A percentile compares a stretch with the other conserved stretches of the same genome.
These are phyloP conservation scores for Furcasterigmium sp. DNA, from an alignment of 2,329 filamentous ascomycete species.

Conservation along the genomic window DNA sequence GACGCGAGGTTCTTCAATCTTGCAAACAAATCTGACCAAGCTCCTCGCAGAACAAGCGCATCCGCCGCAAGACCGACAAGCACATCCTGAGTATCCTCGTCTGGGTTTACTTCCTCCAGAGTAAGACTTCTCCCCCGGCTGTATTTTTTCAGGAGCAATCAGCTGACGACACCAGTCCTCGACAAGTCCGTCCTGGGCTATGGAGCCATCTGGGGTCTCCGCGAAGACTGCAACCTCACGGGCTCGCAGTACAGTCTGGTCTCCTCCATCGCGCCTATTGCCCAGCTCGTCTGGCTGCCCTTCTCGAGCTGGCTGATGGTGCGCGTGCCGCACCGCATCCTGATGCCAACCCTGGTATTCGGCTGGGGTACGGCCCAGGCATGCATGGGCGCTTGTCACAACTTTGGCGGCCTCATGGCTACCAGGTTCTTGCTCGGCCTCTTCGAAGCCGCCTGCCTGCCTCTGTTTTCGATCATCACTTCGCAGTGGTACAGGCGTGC, in stretches of 20 bases:
- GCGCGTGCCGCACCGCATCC: conserved; percentile 51
- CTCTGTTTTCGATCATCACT: conserved; percentile 40
- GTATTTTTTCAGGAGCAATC: not conserved
- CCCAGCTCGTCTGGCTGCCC: conserved; percentile 56
- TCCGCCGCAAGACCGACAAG: conserved; percentile 56
- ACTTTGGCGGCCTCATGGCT: conserved; percentile 13
- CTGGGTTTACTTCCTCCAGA: conserved; percentile 55
- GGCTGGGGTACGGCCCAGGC: conserved; percentile 39
- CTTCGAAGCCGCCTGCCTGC: conserved; percentile 23
- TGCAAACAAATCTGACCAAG: not conserved
- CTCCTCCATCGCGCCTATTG: conserved; percentile 52
- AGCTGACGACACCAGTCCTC: conserved; percentile 30
- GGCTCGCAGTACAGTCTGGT: conserved; percentile 53
- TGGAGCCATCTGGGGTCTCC: conserved; percentile 50
- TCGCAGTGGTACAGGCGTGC: conserved; percentile 40
- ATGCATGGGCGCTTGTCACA: conserved; percentile 17
- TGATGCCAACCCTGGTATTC: conserved; percentile 46
- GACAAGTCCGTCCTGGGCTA: conserved; percentile 55
- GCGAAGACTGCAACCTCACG: conserved; percentile 40
- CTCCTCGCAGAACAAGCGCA: conserved; percentile 41
- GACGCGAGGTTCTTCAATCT: not conserved
- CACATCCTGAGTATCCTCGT: conserved; percentile 49
- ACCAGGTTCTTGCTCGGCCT: conserved; percentile 16
- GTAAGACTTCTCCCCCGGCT: not conserved
- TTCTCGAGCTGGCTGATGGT: conserved; percentile 56